A percentile compares a stretch with the other conserved stretches of the same genome.
These are phyloP conservation scores for Glomus cerebriforme DNA, from an alignment of 192 early-diverging fungal species.

Conservation along the genomic window DNA sequence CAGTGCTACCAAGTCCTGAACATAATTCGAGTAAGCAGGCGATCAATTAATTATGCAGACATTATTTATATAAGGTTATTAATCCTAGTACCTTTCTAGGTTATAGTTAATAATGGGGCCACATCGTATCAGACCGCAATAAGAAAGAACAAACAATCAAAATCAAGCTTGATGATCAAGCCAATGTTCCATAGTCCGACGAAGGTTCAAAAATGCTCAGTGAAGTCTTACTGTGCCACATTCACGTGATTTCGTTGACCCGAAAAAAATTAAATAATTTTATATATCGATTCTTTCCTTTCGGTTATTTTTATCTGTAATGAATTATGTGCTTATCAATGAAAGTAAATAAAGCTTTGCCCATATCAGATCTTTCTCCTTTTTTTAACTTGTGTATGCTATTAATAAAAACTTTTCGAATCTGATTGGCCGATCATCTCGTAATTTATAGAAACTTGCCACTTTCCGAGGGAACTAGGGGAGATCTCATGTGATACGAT, in stretches of 20 bases:
- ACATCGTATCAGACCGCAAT: constrained; percentile 27
- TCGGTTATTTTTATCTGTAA: too few species aligned
- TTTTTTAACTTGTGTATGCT: neutral
- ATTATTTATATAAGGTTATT: constrained; percentile 15
- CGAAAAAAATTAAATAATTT: too few species aligned
- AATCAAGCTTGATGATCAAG: constrained; percentile 21
- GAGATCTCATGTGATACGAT: neutral
- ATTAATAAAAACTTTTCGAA: neutral
- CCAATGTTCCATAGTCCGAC: constrained; percentile 29
- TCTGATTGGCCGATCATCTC: constrained; percentile 20
- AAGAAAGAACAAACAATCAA: constrained; percentile 31
- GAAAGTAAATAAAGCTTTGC: too few species aligned
- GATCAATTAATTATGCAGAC: neutral
- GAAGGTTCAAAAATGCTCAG: constrained; percentile 14
- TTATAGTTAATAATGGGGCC: constrained; percentile 30
- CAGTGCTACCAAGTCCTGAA: constrained; percentile 31
- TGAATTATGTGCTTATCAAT: too few species aligned
- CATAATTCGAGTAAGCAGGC: constrained; percentile 27
- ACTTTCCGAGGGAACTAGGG: neutral
- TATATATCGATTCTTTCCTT: too few species aligned
- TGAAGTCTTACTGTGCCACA: too few species aligned
- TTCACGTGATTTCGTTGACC: too few species aligned
- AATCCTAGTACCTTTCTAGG: constrained; percentile 29
- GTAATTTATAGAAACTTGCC: constrained; percentile 1
- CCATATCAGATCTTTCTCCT: too few species aligned